Evolutionary conservation across 83 land plant genomes (phyloP), one percentile per base, ranked within the genome.

Genomic region (Diphasiastrum complanatum): DNA sequence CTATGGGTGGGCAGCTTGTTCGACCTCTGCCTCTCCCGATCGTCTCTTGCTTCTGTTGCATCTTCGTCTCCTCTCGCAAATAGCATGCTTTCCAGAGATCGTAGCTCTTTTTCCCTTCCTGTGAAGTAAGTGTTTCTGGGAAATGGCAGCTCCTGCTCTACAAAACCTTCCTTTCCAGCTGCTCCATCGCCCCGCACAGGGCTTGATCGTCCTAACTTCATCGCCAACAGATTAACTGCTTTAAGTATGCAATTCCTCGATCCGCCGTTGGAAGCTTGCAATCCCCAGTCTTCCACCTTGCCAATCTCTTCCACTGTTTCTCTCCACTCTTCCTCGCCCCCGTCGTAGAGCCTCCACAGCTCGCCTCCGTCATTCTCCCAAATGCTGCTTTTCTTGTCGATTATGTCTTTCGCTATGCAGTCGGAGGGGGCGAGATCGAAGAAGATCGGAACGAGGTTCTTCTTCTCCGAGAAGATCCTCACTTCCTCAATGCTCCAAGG

Each of bases 321-420:
- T 63, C 36, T 77, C 91, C 96, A 89, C 26, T 81, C 87, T 22
- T 70, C 78, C 76, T 75, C 83, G 25, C 74, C 48, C 1, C 91
- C 96, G 41, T 68, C 87, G 55, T 89, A 89, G 55, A 73, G 3
- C 45, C 65, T 64, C 96, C 96, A 89, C 3, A 89, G 67, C 66
- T 85, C 87, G 30, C 91, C 96, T 12, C 96, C 96, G 33, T 85
- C 83, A 40, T 68, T 76, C 64, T 89, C 91, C 91, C 91, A 85
- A 46, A 85, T 18, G 25, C 76, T 79, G n/a, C 95, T 86, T 38
- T 78, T 74, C 60, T 54, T 74, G 78, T 83, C 91, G 49, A 83
- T 68, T 22, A 89, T 83, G 56, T 89, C 96, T 48, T 85, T 71
- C 28, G 79, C 76, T 56, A 85, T 64, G 70, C 96, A 89, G 45